Percentiles rank a stretch among this genome's conserved stretches.
Conservation (phyloP, 768 basidiomycete genomes). For the Sporobolomyces phaffii region DNA sequence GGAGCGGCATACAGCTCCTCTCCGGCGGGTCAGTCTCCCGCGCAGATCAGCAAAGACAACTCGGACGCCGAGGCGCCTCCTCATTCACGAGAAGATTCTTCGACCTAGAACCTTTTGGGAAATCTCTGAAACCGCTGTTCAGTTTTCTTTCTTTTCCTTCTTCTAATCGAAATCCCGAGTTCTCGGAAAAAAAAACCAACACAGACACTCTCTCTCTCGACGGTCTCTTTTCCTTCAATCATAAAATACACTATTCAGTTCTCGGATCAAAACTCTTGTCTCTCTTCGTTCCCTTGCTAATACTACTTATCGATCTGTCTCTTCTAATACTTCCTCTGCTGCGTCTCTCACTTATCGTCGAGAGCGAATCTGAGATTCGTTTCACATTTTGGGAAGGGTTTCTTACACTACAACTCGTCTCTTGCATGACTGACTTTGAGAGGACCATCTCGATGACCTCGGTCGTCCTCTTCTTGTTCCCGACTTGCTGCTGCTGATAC, state of each 20-base stretch:
- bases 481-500: no score
- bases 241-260: no score
- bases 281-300: neutral
- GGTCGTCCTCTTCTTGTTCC: no score
- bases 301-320: neutral
- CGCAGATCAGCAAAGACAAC: neutral
- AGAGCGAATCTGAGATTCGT: no score
- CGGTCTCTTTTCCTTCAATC: neutral
- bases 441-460: no score
- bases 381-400: no score
- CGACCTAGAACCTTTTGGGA: neutral
- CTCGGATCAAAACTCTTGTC: no score
- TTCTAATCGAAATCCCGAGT: no score
- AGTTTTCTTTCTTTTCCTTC: neutral
- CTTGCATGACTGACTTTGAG: no score
- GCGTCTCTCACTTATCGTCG: no score
- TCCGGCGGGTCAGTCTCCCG: neutral
- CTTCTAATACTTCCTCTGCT: neutral
- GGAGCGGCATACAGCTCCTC: neutral
- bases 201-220: neutral
- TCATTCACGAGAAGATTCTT: neutral
- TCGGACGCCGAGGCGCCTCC: neutral
- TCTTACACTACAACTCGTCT: constrained; percentile 23
- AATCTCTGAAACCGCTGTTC: neutral
- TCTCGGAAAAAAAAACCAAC: neutral